Base-by-base conservation (phyloP, 2,329 filamentous ascomycete genomes). In the Xylariales sp. region DNA sequence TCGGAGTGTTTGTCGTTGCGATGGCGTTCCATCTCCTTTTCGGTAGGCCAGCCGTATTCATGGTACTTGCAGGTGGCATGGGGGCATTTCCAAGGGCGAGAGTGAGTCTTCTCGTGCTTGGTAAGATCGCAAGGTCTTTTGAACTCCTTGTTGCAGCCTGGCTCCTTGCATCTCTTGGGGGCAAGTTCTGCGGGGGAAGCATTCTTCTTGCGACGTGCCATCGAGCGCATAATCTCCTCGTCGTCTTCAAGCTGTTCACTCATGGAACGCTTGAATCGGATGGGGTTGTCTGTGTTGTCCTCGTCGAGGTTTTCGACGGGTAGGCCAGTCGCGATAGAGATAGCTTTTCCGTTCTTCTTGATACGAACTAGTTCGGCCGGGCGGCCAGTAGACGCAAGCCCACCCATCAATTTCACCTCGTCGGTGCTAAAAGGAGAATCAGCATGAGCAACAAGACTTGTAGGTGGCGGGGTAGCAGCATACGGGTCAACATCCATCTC, bases 101-200 rank as follows among this genome's bases (percentile, higher is more conserved):
- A 89, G 64, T 98, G 93, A 0, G 91, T 97, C 74, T 97, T 98
- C 69, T 95, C 86, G 66, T 98, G 93, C 73, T 97, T 97, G 51
- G 89, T 96, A 45, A 97, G 72, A 62, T 98, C 93, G 65, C 93
- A 97, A n/a, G 88, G 88, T 47, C 93, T 84, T 67, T 93, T 94
- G 71, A 97, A 97, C 64, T 91, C 81, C 68, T 95, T 96, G 63
- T 80, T 82, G 68, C 91, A 97, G 29, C 79, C 78, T 4, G 72
- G 71, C 59, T 89, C 79, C 48, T 76, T 76, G 72, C 88, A 95
- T 54, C 80, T 80, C 66, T 91, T 83, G 43, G 80, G 85, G 35
- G 87, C 82, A 37, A 91, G 80, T 63, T 94, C 85, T 64, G 91
- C 87, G 5, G 86, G 84, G 38, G 82, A 84, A 25, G 88, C 88